Percentiles rank a stretch among this genome's conserved stretches.
Evolutionary conservation across 1,284 basidiomycete species (phyloP).

Genomic region (Caloboletus inedulis): DNA sequence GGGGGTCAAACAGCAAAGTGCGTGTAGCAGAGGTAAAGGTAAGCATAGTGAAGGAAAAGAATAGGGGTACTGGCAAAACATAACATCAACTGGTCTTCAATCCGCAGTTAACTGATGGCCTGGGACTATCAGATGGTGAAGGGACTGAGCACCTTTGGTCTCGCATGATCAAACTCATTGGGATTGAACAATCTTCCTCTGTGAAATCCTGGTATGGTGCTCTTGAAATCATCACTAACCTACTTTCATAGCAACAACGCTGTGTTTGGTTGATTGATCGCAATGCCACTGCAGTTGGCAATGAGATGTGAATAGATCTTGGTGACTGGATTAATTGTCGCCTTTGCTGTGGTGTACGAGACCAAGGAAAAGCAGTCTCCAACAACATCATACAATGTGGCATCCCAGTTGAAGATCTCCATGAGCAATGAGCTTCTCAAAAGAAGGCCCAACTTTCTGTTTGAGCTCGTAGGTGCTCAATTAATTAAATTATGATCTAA

Average conservation of each 20-base stretch:
- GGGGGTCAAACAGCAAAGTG: too few species aligned
- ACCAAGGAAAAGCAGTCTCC: conserved; percentile 4
- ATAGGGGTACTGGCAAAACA: too few species aligned
- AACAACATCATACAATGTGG: conserved; percentile 12
- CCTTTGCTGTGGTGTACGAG: conserved; percentile 9
- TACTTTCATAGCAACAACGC: conserved; percentile 17
- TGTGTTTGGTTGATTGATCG: conserved; percentile 32
- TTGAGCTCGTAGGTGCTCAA: not conserved
- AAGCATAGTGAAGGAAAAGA: too few species aligned
- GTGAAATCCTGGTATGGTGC: not conserved
- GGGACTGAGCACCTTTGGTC: not conserved
- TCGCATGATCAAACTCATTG: not conserved
- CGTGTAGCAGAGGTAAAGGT: too few species aligned
- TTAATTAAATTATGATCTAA: not conserved
- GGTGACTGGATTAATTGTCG: conserved; percentile 30
- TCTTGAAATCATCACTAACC: not conserved
- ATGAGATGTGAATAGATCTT: conserved; percentile 21
- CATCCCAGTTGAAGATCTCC: not conserved
- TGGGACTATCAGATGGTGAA: not conserved
- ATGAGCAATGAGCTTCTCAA: conserved; percentile 29
- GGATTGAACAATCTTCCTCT: not conserved
- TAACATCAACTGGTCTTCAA: not conserved
- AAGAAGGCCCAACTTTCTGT: conserved; percentile 2
- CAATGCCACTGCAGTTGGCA: conserved; percentile 21
- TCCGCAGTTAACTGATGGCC: not conserved